These are phyloP conservation scores for Chloris gayana DNA, from an alignment of 176 grass and related monocot species.

Conservation along the genomic window DNA sequence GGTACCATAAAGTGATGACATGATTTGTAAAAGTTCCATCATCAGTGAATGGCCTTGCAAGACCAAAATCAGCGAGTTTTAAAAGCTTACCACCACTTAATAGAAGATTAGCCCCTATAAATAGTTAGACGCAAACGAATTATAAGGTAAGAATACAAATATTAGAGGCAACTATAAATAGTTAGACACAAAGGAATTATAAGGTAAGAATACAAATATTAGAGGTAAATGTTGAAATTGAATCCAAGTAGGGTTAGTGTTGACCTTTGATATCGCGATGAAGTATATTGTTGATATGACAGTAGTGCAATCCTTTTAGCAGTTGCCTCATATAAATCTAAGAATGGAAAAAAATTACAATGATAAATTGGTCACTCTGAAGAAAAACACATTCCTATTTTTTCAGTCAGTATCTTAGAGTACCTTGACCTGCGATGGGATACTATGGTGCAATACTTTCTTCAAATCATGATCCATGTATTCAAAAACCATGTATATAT, in stretches of 20 bases:
- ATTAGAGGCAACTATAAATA: conserved; percentile 38
- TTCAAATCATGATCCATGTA: conserved; percentile 92
- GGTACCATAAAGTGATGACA: conserved; percentile 85
- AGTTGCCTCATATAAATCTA: conserved; percentile 78
- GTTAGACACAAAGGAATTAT: conserved; percentile 18
- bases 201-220: conserved; percentile 10
- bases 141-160: conserved; percentile 14
- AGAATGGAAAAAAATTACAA: conserved; percentile 8
- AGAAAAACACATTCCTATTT: background rate
- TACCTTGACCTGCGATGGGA: conserved; percentile 57
- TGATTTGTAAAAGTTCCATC: conserved; percentile 82
- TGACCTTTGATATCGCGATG: conserved; percentile 89
- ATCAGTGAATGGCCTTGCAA: conserved; percentile 79
- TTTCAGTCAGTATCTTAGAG: background rate
- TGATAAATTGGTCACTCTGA: conserved; percentile 26
- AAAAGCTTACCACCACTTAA: conserved; percentile 72
- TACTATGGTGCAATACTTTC: conserved; percentile 59
- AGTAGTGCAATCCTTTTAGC: conserved; percentile 80
- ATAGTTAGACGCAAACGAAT: conserved; percentile 27
- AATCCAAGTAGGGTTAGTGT: conserved; percentile 37
- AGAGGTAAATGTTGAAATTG: conserved; percentile 24
- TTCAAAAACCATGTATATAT: conserved; percentile 91
- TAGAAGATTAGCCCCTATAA: conserved; percentile 74
- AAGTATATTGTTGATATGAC: conserved; percentile 79
- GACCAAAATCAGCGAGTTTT: conserved; percentile 80